Evolutionary conservation across 163 green algal genomes (phyloP).

Genomic region (Chlorella variabilis): DNA sequence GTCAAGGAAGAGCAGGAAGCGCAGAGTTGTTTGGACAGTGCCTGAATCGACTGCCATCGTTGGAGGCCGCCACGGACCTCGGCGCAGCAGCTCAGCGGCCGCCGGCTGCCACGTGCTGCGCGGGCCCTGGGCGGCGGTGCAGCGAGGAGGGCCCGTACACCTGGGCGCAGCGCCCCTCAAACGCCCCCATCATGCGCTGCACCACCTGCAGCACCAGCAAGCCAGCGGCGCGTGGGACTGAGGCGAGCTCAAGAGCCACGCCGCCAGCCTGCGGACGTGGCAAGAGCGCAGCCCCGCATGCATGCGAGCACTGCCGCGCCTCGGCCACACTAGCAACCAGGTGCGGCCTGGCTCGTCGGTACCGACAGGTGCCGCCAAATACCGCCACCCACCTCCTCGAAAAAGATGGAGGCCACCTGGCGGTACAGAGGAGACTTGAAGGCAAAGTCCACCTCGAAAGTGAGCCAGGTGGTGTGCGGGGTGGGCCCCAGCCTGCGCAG

Average conservation of each 20-base stretch:
- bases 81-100: not conserved
- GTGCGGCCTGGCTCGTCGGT: too few relatives aligned
- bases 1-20: not conserved
- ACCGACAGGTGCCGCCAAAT: not conserved
- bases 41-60: too few relatives aligned
- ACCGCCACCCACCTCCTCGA: conserved; percentile 62
- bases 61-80: too few relatives aligned
- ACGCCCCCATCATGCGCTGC: conserved; percentile 85
- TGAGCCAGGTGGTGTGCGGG: conserved; percentile 73
- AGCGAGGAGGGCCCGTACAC: conserved; percentile 80
- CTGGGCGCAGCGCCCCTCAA: conserved; percentile 82
- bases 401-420: conserved; percentile 83
- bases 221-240: too few relatives aligned
- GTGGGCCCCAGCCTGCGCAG: conserved; percentile 64
- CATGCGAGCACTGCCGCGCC: too few relatives aligned
- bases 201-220: conserved; percentile 73
- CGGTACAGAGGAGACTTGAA: conserved; percentile 89
- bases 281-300: too few relatives aligned
- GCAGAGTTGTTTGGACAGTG: too few relatives aligned
- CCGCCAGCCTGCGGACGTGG: too few relatives aligned
- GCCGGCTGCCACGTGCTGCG: not conserved
- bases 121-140: conserved; percentile 2
- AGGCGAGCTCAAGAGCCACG: too few relatives aligned
- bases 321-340: too few relatives aligned
- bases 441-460: conserved; percentile 91